Conservation (phyloP, 1,284 basidiomycete species). For the Leccinum griseonigrum region DNA sequence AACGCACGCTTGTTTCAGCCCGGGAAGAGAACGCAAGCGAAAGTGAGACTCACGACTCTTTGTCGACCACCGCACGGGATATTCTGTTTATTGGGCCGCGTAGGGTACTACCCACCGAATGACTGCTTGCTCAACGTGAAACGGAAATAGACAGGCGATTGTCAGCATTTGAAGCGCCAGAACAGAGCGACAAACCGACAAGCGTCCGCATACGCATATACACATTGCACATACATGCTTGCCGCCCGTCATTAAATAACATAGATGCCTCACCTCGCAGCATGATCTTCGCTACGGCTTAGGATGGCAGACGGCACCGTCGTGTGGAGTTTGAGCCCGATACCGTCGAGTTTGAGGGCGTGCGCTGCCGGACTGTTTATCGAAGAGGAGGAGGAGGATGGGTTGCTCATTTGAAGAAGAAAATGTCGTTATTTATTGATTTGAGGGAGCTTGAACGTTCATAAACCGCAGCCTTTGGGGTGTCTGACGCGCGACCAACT, state of each 20-base stretch:
- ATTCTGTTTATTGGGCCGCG: conserved; percentile 12
- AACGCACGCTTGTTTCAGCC: not conserved
- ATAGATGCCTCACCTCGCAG: not conserved
- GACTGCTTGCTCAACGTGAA: conserved; percentile 1
- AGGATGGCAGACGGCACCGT: not conserved
- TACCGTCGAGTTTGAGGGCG: not conserved
- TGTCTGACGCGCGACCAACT: not conserved
- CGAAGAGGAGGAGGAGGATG: not conserved
- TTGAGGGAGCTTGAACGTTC: too few species aligned
- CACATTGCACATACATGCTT: not conserved
- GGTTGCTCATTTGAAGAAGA: not conserved
- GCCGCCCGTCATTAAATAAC: not conserved
- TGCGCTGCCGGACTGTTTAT: not conserved
- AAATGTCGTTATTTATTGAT: not conserved
- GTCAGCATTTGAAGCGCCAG: not conserved
- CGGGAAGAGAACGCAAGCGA: not conserved
- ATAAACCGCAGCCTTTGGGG: too few species aligned
- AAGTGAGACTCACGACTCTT: conserved; percentile 10
- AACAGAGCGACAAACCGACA: not conserved
- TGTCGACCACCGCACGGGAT: not conserved
- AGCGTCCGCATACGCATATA: not conserved
- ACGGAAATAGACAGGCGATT: not conserved
- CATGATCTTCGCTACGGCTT: not conserved
- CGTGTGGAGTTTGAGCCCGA: not conserved
- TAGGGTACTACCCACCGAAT: conserved; percentile 18